Conservation (phyloP, 345 rosid species). For the Populus euphratica region DNA sequence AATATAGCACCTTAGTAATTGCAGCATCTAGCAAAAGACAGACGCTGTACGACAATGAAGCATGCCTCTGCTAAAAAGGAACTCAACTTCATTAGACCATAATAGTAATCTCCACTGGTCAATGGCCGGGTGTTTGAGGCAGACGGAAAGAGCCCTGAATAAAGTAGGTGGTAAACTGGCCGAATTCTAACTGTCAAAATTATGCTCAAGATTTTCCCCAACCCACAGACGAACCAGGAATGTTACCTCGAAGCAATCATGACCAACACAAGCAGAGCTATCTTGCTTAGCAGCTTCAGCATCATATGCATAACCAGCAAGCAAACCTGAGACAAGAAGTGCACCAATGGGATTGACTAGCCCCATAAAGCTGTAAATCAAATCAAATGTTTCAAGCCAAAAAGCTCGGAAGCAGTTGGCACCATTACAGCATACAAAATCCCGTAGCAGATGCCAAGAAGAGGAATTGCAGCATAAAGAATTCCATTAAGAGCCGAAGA, state of each 20-base stretch:
- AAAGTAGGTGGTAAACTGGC: conserved; percentile 90
- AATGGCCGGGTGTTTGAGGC: conserved; percentile 43
- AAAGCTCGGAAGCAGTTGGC: conserved; percentile 84
- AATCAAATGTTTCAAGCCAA: conserved; percentile 78
- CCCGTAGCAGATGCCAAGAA: conserved; percentile 76
- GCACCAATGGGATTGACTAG: conserved; percentile 93
- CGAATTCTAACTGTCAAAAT: conserved; percentile 66
- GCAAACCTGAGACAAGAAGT: conserved; percentile 70
- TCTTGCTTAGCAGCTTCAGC: conserved; percentile 82
- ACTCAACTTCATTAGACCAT: not conserved
- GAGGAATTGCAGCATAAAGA: conserved; percentile 59
- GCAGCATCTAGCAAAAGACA: not conserved
- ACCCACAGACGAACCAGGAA: conserved; percentile 63
- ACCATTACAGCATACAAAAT: conserved; percentile 60
- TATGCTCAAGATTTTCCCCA: conserved; percentile 60
- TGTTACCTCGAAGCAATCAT: conserved; percentile 72
- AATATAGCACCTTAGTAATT: conserved; percentile 5
- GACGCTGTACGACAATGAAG: not conserved
- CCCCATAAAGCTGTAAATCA: conserved; percentile 71
- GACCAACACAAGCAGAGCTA: conserved; percentile 65
- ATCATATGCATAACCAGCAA: conserved; percentile 81
- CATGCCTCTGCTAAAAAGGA: not conserved
- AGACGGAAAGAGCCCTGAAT: conserved; percentile 70
- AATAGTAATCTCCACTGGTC: conserved; percentile 4
- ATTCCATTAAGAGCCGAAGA: conserved; percentile 48